Percentiles rank a stretch among this genome's conserved stretches.
Conservation (phyloP, 2,329 filamentous ascomycete species). For the Venturia nashicola region DNA sequence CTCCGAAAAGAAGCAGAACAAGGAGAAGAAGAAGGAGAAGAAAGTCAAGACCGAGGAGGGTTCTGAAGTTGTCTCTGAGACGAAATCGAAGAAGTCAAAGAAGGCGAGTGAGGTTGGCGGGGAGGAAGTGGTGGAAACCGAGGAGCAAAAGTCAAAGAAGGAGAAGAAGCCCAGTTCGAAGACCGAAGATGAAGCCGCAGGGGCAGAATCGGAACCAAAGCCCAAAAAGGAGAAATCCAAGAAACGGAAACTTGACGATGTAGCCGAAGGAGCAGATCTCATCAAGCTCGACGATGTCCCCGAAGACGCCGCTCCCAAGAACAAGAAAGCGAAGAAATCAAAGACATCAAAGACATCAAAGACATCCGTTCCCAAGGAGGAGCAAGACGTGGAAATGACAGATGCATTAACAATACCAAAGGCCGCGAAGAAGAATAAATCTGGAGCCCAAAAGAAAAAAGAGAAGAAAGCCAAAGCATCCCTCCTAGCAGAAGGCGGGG, state of each 20-base stretch:
- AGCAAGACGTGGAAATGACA: neutral
- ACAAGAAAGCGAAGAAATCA: constrained; percentile 4
- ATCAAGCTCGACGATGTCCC: neutral
- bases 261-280: neutral
- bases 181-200: neutral
- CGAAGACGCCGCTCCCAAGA: neutral
- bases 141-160: constrained; percentile 11
- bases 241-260: neutral
- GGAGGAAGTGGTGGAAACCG: constrained; percentile 8
- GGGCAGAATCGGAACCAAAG: neutral
- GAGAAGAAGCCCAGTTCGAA: constrained; percentile 8
- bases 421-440: constrained; percentile 5
- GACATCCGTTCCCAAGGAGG: neutral
- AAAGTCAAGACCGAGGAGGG: neutral
- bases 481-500: neutral
- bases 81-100: constrained; percentile 7
- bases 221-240: constrained; percentile 7
- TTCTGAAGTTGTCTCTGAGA: neutral
- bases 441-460: neutral
- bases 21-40: constrained; percentile 10
- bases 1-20: constrained; percentile 8
- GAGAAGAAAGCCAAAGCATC: constrained; percentile 1
- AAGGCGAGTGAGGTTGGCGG: neutral
- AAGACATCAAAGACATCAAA: constrained; percentile 8
- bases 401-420: neutral